A percentile compares a stretch with the other conserved stretches of the same genome.
These are phyloP conservation scores for Quercus tomentella DNA, from an alignment of 331 rosid species.

Conservation along the genomic window DNA sequence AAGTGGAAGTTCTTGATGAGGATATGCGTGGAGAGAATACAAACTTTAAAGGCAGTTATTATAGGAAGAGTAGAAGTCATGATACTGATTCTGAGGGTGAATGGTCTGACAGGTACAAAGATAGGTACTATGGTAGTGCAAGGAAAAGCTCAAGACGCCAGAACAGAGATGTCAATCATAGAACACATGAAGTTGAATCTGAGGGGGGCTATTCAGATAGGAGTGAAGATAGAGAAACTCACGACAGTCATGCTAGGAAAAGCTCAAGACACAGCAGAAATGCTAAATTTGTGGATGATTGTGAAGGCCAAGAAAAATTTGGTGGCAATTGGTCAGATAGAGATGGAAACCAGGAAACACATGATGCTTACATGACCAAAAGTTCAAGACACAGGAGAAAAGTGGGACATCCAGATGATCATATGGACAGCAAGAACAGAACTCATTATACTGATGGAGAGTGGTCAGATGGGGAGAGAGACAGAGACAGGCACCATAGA, in stretches of 20 bases:
- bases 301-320: not conserved
- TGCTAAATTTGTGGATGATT: not conserved
- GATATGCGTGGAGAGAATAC: conserved; percentile 20
- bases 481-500: conserved; percentile 17
- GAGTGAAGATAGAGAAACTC: conserved; percentile 16
- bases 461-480: conserved; percentile 22
- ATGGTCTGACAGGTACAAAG: conserved; percentile 14
- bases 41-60: conserved; percentile 16
- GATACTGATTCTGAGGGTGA: conserved; percentile 44
- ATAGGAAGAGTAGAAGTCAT: conserved; percentile 37
- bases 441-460: conserved; percentile 27
- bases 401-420: not conserved
- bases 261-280: conserved; percentile 18
- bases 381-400: conserved; percentile 1
- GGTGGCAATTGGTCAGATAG: not conserved
- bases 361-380: not conserved
- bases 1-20: conserved; percentile 17
- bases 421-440: conserved; percentile 16
- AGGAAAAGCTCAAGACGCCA: conserved; percentile 14
- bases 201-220: conserved; percentile 14
- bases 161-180: conserved; percentile 12
- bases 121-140: conserved; percentile 6
- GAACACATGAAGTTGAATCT: conserved; percentile 25
- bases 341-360: not conserved
- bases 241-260: conserved; percentile 15